These are phyloP conservation scores for Volutella citrinella DNA, from an alignment of 2,329 filamentous ascomycete genomes.

Conservation along the genomic window DNA sequence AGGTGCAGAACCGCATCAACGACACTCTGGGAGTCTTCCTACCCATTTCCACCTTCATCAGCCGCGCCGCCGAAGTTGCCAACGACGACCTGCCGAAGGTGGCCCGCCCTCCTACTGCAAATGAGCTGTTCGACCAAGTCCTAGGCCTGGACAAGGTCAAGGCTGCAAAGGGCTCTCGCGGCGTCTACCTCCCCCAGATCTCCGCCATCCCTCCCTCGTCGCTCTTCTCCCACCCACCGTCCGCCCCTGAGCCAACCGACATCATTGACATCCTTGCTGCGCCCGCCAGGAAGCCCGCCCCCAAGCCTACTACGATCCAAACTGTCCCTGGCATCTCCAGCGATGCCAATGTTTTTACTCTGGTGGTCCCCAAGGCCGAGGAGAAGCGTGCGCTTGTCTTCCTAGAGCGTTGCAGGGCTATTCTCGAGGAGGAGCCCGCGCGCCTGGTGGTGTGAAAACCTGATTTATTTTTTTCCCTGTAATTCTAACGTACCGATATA, in stretches of 20 bases:
- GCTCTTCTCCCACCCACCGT: conserved; percentile 31
- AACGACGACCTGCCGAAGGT: conserved; percentile 80
- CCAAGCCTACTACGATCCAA: conserved; percentile 24
- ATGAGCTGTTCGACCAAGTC: conserved; percentile 87
- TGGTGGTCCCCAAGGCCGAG: conserved; percentile 76
- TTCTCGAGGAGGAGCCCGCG: conserved; percentile 78
- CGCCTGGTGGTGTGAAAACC: conserved; percentile 60
- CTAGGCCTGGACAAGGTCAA: conserved; percentile 61
- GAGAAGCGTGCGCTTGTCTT: conserved; percentile 79
- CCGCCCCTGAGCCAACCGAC: conserved; percentile 49
- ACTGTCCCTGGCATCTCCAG: conserved; percentile 46
- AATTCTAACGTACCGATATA: conserved; percentile 28
- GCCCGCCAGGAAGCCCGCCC: conserved; percentile 25
- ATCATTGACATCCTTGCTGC: conserved; percentile 78
- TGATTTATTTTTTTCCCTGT: conserved; percentile 23
- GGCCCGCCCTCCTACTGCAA: conserved; percentile 58
- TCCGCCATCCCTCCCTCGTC: conserved; percentile 49
- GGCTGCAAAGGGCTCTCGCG: conserved; percentile 49
- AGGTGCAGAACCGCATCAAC: conserved; percentile 78
- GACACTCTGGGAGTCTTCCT: conserved; percentile 74
- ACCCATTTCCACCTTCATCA: conserved; percentile 82
- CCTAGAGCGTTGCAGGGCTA: conserved; percentile 79
- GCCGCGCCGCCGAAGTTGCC: conserved; percentile 78
- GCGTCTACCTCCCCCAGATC: conserved; percentile 72
- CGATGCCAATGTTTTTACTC: conserved; percentile 74